Evolutionary conservation across 2,329 filamentous ascomycete genomes (phyloP), one percentile per base, ranked within the genome.

Genomic region (Pseudogymnoascus pannorum): DNA sequence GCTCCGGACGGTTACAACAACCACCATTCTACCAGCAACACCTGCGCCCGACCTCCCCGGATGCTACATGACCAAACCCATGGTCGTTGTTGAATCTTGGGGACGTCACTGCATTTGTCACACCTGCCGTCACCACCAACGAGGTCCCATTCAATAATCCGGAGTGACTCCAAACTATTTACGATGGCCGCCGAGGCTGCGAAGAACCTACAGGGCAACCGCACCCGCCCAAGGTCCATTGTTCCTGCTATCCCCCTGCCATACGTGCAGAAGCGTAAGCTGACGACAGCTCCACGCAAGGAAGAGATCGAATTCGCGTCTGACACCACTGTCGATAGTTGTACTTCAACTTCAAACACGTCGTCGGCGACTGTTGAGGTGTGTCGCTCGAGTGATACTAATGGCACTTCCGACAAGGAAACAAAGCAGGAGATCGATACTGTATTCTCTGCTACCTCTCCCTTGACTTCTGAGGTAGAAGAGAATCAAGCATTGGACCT

Each of bases 41-140:
- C 26, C 48, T 54, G 48, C 48, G 48, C 48, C 26, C 48, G 68
- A 69, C 68, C 36, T 70, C 69, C 70, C 69, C 69, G 68, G 69
- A 71, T 70, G 63, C 65, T 71, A 68, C 69, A 71, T 71, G 68
- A 71, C 69, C 68, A 65, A 60, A 57, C 58, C 58, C 33, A 61
- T 65, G 71, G 71, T 71, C 69, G 69, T 67, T 67, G 71, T 70
- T 71, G 63, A 71, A 70, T 71, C 70, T 72, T 71, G 71, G 71
- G 71, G 71, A 73, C 68, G 70, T 72, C 71, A 65, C 64, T 67
- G 57, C 63, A 57, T 33, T 58, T 61, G 36, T 44, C 42, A 54
- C 48, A 26, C 29, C 44, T 40, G 59, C 33, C 42, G 42, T 35
- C 8, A 58, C 33, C 31, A 57, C 38, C 54, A 33, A 26, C 60